These are phyloP conservation scores for Bipolaris gigantea DNA, from an alignment of 2,329 filamentous ascomycete genomes.

Conservation along the genomic window DNA sequence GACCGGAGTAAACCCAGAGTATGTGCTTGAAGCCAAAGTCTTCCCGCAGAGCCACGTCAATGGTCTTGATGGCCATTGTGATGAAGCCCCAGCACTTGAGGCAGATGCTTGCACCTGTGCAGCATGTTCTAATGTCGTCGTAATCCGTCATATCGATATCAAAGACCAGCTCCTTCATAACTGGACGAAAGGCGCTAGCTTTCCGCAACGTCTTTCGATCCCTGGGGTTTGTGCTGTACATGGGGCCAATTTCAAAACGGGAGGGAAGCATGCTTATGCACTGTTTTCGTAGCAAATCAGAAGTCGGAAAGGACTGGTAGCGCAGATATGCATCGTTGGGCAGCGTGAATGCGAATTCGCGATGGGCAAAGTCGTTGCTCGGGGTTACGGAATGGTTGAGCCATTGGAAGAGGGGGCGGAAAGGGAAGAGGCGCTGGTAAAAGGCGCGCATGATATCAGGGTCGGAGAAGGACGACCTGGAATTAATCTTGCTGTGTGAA, in stretches of 20 bases:
- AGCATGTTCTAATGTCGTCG: conserved; percentile 94
- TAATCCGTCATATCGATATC: conserved; percentile 99
- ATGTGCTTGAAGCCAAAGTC: conserved; percentile 98
- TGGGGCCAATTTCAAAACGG: conserved; percentile 97
- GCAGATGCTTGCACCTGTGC: conserved; percentile 90
- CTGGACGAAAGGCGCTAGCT: conserved; percentile 77
- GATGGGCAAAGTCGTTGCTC: conserved; percentile 83
- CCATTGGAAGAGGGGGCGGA: conserved; percentile 95
- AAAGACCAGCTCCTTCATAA: conserved; percentile 94
- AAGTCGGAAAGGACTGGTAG: conserved; percentile 78
- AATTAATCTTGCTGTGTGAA: conserved; percentile 40
- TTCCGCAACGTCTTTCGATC: conserved; percentile 88
- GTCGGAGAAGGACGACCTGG: conserved; percentile 60
- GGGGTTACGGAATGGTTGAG: conserved; percentile 90
- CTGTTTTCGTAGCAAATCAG: conserved; percentile 82
- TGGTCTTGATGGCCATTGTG: conserved; percentile 94
- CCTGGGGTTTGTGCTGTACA: conserved; percentile 90
- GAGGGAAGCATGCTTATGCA: conserved; percentile 85
- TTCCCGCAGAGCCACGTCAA: conserved; percentile 82
- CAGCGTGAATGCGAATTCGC: conserved; percentile 96
- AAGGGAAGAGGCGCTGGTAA: conserved; percentile 94
- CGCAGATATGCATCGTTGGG: conserved; percentile 88
- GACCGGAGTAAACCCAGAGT: conserved; percentile 97
- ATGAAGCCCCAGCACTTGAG: conserved; percentile 95
- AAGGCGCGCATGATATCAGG: conserved; percentile 88